Base-by-base conservation (phyloP, 768 basidiomycete species). In the Lentinus brumalis region DNA sequence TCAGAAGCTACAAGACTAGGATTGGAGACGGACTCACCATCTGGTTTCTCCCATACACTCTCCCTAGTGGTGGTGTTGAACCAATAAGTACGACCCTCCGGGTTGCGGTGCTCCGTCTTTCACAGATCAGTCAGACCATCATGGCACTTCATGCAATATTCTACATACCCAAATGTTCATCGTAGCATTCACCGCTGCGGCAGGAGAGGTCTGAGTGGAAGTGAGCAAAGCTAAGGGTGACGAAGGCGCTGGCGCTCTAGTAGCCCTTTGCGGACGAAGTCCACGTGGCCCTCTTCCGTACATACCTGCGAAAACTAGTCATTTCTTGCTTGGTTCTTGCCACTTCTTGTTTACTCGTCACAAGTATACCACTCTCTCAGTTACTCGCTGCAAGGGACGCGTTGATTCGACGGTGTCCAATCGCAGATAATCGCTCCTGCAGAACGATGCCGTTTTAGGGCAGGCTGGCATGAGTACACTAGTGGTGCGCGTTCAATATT, bases 1-100 rank as follows among this genome's bases (percentile, higher is more conserved):
- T 56, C 46, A 39, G 39, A 35, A n/a, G 49, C 12, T 21, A 10
- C 31, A 15, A 9, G 26, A 29, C 35, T 38, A 15, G 10, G 26
- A 29, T 42, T 3, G 7, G 3, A 31, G n/a, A 46, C 16, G 15
- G 12, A 52, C 82, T 67, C 67, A 91, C 91, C 92, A 73, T 96
- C 92, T 61, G 97, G 97, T 73, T 98, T 99, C 76, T 98, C 96
- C 96, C 96, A 98, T 54, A 96, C 94, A 70, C 94, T 96, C 68
- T 93, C 91, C 68, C 89, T 86, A 4, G 90, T 92, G 10, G 80
- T 82, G 0, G 92, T 87, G 71, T 97, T 95, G 76, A 94, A 95
- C 96, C 96, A 98, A 70, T 98, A 98, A 0, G 92, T 94, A n/a
- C 94, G 82, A n/a, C 95, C 95, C 71, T 97, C 96, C 2, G 92